Evolutionary conservation across 2,329 filamentous ascomycete genomes (phyloP).

Genomic region (Bimuria novae-zelandiae): DNA sequence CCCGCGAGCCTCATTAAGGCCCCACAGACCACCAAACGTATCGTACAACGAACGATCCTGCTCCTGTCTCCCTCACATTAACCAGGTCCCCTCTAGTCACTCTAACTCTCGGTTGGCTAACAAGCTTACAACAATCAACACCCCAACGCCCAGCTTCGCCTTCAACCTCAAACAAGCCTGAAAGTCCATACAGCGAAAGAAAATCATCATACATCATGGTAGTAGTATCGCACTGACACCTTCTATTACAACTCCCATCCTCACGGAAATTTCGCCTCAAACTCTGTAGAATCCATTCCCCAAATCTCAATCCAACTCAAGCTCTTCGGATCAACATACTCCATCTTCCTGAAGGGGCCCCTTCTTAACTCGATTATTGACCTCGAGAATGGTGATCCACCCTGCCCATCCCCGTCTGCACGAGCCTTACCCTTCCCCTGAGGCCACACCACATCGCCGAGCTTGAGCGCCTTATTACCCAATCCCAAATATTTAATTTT

Average conservation of each 20-base stretch:
- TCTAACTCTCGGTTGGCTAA: too few relatives aligned
- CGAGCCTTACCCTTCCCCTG: constrained; percentile 15
- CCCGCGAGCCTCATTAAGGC: too few relatives aligned
- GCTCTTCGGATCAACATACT: constrained; percentile 37
- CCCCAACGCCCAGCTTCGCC: too few relatives aligned
- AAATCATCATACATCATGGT: not conserved
- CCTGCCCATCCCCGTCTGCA: constrained; percentile 13
- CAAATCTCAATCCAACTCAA: constrained; percentile 52
- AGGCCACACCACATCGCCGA: constrained; percentile 36
- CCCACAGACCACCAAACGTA: too few relatives aligned
- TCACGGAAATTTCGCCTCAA: constrained; percentile 36
- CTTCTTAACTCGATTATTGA: constrained; percentile 28
- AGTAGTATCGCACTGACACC: not conserved
- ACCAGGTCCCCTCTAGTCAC: too few relatives aligned
- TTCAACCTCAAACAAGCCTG: too few relatives aligned
- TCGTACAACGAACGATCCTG: too few relatives aligned
- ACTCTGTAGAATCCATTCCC: constrained; percentile 47
- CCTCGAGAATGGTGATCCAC: constrained; percentile 18
- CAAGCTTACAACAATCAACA: too few relatives aligned
- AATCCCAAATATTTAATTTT: constrained; percentile 47
- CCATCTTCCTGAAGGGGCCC: constrained; percentile 39
- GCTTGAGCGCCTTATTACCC: constrained; percentile 45
- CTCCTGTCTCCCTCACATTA: too few relatives aligned
- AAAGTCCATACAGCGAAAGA: too few relatives aligned
- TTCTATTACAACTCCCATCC: not conserved